phyloP scores from a whole-genome alignment of 495 filamentous ascomycete species.

The Stereocaulon alpinum region DNA sequence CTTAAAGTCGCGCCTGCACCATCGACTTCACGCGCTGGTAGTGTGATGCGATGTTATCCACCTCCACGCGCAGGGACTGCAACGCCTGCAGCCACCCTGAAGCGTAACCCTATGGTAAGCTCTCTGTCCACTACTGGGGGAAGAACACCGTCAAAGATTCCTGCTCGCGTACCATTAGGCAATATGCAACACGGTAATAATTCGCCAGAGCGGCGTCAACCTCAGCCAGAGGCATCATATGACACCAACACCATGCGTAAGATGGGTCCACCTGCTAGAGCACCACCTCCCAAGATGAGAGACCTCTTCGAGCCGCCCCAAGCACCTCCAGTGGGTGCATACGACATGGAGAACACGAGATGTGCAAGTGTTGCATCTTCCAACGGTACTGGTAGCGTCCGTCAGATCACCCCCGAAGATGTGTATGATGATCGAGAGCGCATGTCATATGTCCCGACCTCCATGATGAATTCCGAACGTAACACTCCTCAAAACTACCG shows the following conservation, averaged over 20 bases:
- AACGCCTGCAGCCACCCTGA: constrained; percentile 52
- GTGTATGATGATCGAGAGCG: constrained; percentile 64
- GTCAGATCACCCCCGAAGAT: constrained; percentile 74
- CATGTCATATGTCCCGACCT: constrained; percentile 40
- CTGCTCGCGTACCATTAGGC: constrained; percentile 65
- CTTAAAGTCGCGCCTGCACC: constrained; percentile 34
- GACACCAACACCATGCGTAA: constrained; percentile 47
- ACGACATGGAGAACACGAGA: constrained; percentile 51
- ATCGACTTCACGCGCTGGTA: constrained; percentile 34
- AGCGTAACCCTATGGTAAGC: constrained; percentile 47
- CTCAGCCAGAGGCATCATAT: constrained; percentile 33
- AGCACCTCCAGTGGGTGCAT: constrained; percentile 42
- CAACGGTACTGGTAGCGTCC: constrained; percentile 46
- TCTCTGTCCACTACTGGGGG: constrained; percentile 29
- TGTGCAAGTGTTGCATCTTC: constrained; percentile 53
- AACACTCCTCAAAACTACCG: constrained; percentile 19
- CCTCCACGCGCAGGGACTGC: constrained; percentile 51
- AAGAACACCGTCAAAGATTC: constrained; percentile 69
- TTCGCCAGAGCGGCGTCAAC: constrained; percentile 62
- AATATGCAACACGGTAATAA: constrained; percentile 74
- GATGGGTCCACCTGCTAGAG: constrained; percentile 48
- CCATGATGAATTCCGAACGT: constrained; percentile 25
- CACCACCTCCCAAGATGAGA: constrained; percentile 83
- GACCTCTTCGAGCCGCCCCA: constrained; percentile 59
- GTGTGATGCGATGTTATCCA: constrained; percentile 39